Evolutionary conservation across 2,329 filamentous ascomycete genomes (phyloP).

Genomic region (Cladophialophora exuberans): DNA sequence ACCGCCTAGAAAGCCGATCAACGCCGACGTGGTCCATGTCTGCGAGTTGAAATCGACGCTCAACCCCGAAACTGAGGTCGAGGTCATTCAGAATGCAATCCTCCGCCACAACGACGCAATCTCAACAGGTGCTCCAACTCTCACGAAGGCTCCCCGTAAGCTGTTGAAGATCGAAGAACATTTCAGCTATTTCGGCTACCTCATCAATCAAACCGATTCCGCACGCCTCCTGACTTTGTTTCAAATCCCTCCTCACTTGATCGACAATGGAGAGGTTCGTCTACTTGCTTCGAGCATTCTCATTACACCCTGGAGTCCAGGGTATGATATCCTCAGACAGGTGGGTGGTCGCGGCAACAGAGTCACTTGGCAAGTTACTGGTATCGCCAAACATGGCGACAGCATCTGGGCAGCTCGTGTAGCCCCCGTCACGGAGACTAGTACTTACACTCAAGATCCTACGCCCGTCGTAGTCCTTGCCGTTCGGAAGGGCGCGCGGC

Average conservation of each 20-base stretch:
- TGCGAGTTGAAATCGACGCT: conserved; percentile 73
- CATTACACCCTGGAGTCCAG: conserved; percentile 78
- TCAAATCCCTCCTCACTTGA: conserved; percentile 61
- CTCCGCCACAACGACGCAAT: conserved; percentile 73
- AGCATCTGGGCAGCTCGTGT: conserved; percentile 86
- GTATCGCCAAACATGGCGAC: conserved; percentile 73
- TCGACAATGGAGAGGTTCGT: conserved; percentile 71
- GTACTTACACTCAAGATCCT: conserved; percentile 77
- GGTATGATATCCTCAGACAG: conserved; percentile 73
- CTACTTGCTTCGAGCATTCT: conserved; percentile 87
- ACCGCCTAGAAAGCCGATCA: conserved; percentile 66
- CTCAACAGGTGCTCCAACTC: conserved; percentile 36
- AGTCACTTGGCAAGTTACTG: conserved; percentile 81
- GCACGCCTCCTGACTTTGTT: conserved; percentile 69
- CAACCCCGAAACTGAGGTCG: conserved; percentile 76
- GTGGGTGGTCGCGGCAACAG: conserved; percentile 85
- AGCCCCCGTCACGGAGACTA: conserved; percentile 68
- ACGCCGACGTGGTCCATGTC: conserved; percentile 83
- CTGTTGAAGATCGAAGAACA: conserved; percentile 78
- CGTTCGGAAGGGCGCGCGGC: conserved; percentile 72
- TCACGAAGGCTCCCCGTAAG: conserved; percentile 47
- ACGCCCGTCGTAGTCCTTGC: conserved; percentile 82
- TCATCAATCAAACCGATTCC: conserved; percentile 73
- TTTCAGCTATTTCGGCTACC: conserved; percentile 90
- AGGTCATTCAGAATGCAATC: conserved; percentile 85